Conservation (phyloP, 768 basidiomycete species). For the Termitomyces eurrhizus region DNA sequence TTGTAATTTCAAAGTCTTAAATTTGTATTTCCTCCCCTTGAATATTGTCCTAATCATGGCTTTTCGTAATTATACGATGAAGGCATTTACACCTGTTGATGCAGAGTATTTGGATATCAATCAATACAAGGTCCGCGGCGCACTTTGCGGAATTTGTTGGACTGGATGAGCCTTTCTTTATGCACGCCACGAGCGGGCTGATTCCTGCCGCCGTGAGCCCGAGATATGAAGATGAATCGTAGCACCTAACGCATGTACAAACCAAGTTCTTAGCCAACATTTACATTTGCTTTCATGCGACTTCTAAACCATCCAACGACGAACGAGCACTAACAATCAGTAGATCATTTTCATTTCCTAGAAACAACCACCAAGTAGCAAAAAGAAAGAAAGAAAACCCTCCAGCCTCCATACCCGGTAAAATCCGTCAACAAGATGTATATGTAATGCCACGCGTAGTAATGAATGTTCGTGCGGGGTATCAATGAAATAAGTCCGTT, state of each 20-base stretch:
- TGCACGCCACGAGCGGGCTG: not conserved
- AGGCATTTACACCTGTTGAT: not conserved
- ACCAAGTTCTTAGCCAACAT: not conserved
- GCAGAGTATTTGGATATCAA: not conserved
- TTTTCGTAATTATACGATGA: not conserved
- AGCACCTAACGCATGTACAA: not conserved
- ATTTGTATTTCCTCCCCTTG: not conserved
- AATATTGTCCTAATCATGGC: not conserved
- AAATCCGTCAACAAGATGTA: conserved; percentile 1
- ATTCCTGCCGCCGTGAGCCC: not conserved
- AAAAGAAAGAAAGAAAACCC: not conserved
- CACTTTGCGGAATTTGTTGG: not conserved
- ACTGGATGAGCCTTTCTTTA: not conserved
- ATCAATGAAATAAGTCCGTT: conserved; percentile 1
- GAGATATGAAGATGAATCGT: not conserved
- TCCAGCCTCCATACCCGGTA: not conserved
- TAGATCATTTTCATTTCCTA: not conserved
- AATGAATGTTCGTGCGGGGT: conserved; percentile 1
- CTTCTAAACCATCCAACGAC: not conserved
- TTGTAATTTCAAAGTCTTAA: not conserved
- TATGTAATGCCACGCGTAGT: conserved; percentile 2
- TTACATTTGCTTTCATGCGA: not conserved
- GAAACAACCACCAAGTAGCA: not conserved
- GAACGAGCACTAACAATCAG: not conserved
- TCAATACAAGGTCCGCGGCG: not conserved